Evolutionary conservation across 371 early-diverging fungal species (phyloP).

Genomic region (Capniomyces stellatus): DNA sequence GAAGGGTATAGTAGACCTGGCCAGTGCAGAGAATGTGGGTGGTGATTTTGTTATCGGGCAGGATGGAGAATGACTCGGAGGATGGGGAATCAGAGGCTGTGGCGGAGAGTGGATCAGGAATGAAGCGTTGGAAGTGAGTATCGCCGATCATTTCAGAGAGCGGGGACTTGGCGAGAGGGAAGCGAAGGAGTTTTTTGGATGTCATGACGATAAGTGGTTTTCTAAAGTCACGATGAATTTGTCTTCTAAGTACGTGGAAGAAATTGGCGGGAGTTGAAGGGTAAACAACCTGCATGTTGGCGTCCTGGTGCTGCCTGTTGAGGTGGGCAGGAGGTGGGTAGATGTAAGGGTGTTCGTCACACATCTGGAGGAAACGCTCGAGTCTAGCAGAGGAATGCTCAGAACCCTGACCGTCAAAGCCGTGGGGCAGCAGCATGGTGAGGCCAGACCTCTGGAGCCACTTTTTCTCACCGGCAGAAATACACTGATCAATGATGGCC

Average conservation of each 20-base stretch:
- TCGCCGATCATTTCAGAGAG: slow-evolving; percentile 63
- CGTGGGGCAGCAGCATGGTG: slow-evolving; percentile 84
- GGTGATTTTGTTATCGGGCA: too few species aligned
- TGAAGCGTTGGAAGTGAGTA: slow-evolving; percentile 72
- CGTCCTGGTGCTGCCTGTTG: slow-evolving; percentile 84
- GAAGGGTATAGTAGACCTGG: slow-evolving; percentile 87
- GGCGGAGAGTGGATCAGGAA: slow-evolving; percentile 75
- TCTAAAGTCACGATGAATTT: slow-evolving; percentile 90
- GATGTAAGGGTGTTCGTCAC: slow-evolving; percentile 79
- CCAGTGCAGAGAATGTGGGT: slow-evolving; percentile 86
- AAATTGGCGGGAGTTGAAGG: slow-evolving; percentile 88
- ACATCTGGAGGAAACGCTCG: slow-evolving; percentile 86
- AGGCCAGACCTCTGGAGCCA: slow-evolving; percentile 91
- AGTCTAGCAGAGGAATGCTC: slow-evolving; percentile 89
- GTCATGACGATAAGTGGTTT: slow-evolving; percentile 85
- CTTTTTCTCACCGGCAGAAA: slow-evolving; percentile 88
- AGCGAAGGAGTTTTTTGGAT: slow-evolving; percentile 86
- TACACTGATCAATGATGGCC: slow-evolving; percentile 92
- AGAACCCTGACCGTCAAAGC: slow-evolving; percentile 95
- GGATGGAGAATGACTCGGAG: too few species aligned
- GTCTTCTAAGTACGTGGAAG: slow-evolving; percentile 90
- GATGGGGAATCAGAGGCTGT: slow-evolving; percentile 6
- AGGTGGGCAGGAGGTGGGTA: slow-evolving; percentile 65
- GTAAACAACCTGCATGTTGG: slow-evolving; percentile 93
- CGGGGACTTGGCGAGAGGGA: slow-evolving; percentile 73